Conservation (phyloP, 2,329 filamentous ascomycete species). For the Aspergillus awamori region DNA sequence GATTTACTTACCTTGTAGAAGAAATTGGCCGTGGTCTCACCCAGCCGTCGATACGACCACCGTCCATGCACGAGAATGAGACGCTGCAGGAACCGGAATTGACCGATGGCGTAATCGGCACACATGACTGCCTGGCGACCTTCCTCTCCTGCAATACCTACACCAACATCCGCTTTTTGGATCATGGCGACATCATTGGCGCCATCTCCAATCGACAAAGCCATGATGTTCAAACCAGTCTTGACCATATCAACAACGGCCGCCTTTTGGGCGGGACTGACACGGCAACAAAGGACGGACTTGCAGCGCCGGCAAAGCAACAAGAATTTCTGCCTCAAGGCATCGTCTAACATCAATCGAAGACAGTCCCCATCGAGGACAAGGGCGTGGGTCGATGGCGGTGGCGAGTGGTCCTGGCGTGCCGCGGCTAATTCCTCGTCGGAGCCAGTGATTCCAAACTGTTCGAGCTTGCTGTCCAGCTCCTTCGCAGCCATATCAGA, state of each 20-base stretch:
- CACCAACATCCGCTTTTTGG: constrained; percentile 89
- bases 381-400: constrained; percentile 5
- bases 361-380: constrained; percentile 7
- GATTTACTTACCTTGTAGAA: constrained; percentile 8
- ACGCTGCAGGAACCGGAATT: constrained; percentile 83
- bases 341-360: constrained; percentile 5
- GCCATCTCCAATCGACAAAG: constrained; percentile 85
- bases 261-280: constrained; percentile 8
- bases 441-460: constrained; percentile 8
- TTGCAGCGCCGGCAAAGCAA: constrained; percentile 7
- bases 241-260: constrained; percentile 8
- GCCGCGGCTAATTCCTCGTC: constrained; percentile 7
- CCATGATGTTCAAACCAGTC: constrained; percentile 55
- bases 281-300: constrained; percentile 11
- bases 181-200: constrained; percentile 98
- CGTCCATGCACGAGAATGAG: constrained; percentile 85
- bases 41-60: constrained; percentile 73
- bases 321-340: constrained; percentile 8
- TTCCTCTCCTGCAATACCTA: constrained; percentile 89
- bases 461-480: constrained; percentile 7
- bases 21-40: constrained; percentile 9
- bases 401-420: constrained; percentile 8
- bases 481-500: constrained; percentile 6
- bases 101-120: constrained; percentile 89
- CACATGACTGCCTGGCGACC: constrained; percentile 92